Conservation (phyloP, 2,329 filamentous ascomycete species). For the Didymosphaeria variabile region DNA sequence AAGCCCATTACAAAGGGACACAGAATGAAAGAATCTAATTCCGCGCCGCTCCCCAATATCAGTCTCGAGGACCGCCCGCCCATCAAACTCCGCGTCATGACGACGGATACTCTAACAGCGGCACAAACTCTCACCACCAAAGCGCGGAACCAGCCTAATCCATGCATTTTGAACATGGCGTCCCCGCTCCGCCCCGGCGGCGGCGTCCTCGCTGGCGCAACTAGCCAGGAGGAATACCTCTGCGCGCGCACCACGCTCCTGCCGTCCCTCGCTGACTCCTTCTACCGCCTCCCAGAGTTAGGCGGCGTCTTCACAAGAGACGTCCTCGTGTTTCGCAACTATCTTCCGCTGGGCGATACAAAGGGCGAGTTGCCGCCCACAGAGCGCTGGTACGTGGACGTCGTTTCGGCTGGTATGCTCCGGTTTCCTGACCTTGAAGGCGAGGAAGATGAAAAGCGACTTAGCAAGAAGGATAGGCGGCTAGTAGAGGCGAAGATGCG, state of each 20-base stretch:
- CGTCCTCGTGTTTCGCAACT: slow-evolving; percentile 65
- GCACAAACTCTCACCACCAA: slow-evolving; percentile 52
- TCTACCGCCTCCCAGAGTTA: slow-evolving; percentile 68
- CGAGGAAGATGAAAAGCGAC: slow-evolving; percentile 31
- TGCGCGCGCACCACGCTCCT: slow-evolving; percentile 69
- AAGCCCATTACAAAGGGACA: slow-evolving; percentile 20
- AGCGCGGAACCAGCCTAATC: slow-evolving; percentile 45
- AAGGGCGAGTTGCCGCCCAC: slow-evolving; percentile 53
- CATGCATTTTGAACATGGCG: slow-evolving; percentile 70
- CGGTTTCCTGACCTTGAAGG: slow-evolving; percentile 63
- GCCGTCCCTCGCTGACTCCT: slow-evolving; percentile 65
- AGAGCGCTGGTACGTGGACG: slow-evolving; percentile 68
- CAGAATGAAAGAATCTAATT: slow-evolving; percentile 19
- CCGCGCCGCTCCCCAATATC: slow-evolving; percentile 17
- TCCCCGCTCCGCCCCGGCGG: slow-evolving; percentile 69
- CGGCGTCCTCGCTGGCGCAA: slow-evolving; percentile 67
- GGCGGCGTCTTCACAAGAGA: slow-evolving; percentile 66
- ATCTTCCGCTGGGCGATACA: slow-evolving; percentile 34
- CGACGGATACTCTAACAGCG: slow-evolving; percentile 64
- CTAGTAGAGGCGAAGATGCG: slow-evolving; percentile 64
- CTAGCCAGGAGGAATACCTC: slow-evolving; percentile 69
- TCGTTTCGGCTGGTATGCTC: slow-evolving; percentile 67
- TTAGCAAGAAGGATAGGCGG: slow-evolving; percentile 18
- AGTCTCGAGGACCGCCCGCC: slow-evolving; percentile 12
- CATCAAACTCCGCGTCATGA: slow-evolving; percentile 56